Evolutionary conservation across 1,139 yeast genomes (phyloP), one percentile per base, ranked within the genome.

Genomic region (Candida sanyaensis): DNA sequence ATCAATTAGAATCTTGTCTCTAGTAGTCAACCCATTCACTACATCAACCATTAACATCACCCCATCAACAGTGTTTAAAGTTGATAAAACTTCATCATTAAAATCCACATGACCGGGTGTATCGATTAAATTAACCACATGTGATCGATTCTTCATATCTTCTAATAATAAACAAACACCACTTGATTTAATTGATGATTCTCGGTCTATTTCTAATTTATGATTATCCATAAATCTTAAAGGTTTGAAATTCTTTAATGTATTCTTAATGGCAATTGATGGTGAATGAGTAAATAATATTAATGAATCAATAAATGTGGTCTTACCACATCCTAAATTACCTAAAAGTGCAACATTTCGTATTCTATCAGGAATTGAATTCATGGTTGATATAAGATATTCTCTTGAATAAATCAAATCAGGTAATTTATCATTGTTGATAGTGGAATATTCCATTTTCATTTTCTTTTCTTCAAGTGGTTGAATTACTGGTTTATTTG

Each of bases 31-130:
- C 0, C 98, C 98, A 61, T 92, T 97, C 1, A 90, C 84, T 1
- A 79, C 86, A 64, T 95, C 99, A n/a, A 93, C 71, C 1, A 90
- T 87, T 1, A 92, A 64, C 0, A 86, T 69, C 0, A 80, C 81
- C 2, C 86, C 83, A 54, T 93, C 98, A 0, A 79, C 79, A 1
- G 83, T 72, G 29, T 81, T 65, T 21, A 85, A 63, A 0, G 87
- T 79, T 0, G 82, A 76, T 0, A 81, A 74, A 3, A 82, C 70
- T 57, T 93, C 98, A 60, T 89, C 97, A 30, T 76, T 66, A 61
- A 93, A 93, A 58, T 90, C 86, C 1, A 81, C 78, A 65, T 93
- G 98, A 0, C 99, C 99, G 0, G 99, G 99, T 0, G 96, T 76
- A 59, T 95, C 99, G 1, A 90, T 54, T 3, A 91, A 56, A 57